These are phyloP conservation scores for Panus rudis DNA, from an alignment of 768 basidiomycete genomes.

Conservation along the genomic window DNA sequence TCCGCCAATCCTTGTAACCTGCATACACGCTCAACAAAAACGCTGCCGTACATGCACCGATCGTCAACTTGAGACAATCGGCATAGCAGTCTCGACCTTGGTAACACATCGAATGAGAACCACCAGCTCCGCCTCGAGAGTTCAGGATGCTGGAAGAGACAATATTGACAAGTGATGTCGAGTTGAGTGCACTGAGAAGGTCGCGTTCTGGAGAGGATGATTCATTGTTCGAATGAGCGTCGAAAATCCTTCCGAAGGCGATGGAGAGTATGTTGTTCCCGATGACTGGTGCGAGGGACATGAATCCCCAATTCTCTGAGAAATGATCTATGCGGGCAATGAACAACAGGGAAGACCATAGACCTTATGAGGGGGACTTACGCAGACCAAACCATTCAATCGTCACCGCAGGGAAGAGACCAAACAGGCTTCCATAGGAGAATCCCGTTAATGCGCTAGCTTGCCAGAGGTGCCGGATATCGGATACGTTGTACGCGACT, in stretches of 20 bases:
- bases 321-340: slow-evolving; percentile 44
- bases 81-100: slow-evolving; percentile 56
- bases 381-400: slow-evolving; percentile 89
- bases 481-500: slow-evolving; percentile 42
- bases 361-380: too few relatives aligned
- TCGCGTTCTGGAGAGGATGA: slow-evolving; percentile 4
- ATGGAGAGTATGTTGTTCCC: slow-evolving; percentile 83
- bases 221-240: slow-evolving; percentile 42
- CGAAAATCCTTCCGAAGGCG: slow-evolving; percentile 73
- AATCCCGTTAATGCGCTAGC: slow-evolving; percentile 49
- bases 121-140: too few relatives aligned
- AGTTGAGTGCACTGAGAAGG: background rate
- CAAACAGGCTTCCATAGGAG: slow-evolving; percentile 70
- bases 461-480: slow-evolving; percentile 61
- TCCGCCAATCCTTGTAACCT: slow-evolving; percentile 47
- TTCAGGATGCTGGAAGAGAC: slow-evolving; percentile 27
- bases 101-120: too few relatives aligned
- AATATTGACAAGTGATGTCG: slow-evolving; percentile 8
- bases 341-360: too few relatives aligned
- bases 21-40: slow-evolving; percentile 45
- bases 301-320: slow-evolving; percentile 82
- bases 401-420: slow-evolving; percentile 64
- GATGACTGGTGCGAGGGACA: slow-evolving; percentile 62
- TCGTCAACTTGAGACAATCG: slow-evolving; percentile 44
- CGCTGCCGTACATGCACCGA: slow-evolving; percentile 37